phyloP scores from a whole-genome alignment of 108 stramenopile genomes.

The Skeletonema tropicum region DNA sequence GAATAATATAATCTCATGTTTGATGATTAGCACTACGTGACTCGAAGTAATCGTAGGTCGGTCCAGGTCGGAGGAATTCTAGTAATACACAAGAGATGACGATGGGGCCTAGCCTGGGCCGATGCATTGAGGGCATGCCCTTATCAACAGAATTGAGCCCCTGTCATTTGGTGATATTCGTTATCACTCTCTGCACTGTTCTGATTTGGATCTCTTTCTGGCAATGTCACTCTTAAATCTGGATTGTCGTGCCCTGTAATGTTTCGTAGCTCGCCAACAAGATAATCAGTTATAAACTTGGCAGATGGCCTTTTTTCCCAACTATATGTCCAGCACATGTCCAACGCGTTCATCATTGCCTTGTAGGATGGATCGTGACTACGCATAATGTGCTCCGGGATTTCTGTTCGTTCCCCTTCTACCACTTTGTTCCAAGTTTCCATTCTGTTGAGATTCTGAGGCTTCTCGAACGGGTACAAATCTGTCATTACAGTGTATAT shows the following conservation, averaged over 20 bases:
- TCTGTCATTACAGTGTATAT: constrained; percentile 51
- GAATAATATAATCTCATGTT: too few relatives aligned
- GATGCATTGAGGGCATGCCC: too few relatives aligned
- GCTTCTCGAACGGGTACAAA: constrained; percentile 42
- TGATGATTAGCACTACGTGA: too few relatives aligned
- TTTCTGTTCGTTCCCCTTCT: constrained; percentile 28
- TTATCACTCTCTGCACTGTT: constrained; percentile 34
- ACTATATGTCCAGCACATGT: constrained; percentile 53
- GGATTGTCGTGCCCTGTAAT: constrained; percentile 43
- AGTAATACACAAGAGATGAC: too few relatives aligned
- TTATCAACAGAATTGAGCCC: too few relatives aligned
- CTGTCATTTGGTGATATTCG: constrained; percentile 23
- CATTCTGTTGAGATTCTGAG: constrained; percentile 26
- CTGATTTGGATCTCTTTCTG: constrained; percentile 41
- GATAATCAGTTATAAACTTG: constrained; percentile 27
- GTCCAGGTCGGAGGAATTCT: too few relatives aligned
- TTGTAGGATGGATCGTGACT: constrained; percentile 36
- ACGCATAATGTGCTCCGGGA: constrained; percentile 31
- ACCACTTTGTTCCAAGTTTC: constrained; percentile 21
- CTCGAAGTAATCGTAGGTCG: too few relatives aligned
- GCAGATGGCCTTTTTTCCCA: constrained; percentile 47
- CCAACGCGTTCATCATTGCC: constrained; percentile 47
- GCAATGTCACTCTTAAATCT: constrained; percentile 45
- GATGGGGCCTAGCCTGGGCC: too few relatives aligned
- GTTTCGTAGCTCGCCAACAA: constrained; percentile 24